phyloP scores from a whole-genome alignment of 257 asterid species.

The Solanum megistacrolobum region DNA sequence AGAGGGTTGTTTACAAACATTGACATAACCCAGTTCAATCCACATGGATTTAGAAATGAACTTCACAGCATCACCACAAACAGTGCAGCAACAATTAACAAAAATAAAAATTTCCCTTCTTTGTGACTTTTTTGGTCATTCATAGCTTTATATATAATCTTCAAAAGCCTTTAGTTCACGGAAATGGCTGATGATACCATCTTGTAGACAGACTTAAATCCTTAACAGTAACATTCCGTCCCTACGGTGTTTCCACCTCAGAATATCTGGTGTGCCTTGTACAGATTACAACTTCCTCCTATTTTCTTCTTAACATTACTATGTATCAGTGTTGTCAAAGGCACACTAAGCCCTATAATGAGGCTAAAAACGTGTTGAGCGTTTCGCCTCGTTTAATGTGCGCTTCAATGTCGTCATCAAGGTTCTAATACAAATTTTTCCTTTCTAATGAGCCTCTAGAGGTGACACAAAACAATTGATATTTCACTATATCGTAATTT shows the following conservation, averaged over 20 bases:
- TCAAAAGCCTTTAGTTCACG: neutral
- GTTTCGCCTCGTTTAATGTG: neutral
- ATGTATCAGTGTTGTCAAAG: neutral
- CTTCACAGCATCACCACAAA: neutral
- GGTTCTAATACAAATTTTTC: neutral
- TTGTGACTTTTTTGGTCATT: neutral
- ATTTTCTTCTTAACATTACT: neutral
- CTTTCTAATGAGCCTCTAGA: neutral
- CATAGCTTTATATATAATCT: neutral
- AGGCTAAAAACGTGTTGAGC: neutral
- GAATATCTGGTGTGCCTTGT: neutral
- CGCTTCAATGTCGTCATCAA: neutral
- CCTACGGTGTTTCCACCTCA: neutral
- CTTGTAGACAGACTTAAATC: neutral
- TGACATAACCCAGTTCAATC: neutral
- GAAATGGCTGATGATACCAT: neutral
- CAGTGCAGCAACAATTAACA: neutral
- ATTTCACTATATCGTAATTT: neutral
- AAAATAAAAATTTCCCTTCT: neutral
- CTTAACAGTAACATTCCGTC: neutral
- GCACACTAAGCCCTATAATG: neutral
- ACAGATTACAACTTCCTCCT: neutral
- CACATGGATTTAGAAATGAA: neutral
- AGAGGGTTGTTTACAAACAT: neutral
- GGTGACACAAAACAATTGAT: neutral